Conservation (phyloP, 2,329 filamentous ascomycete genomes). For the Aspergillus piperis region DNA sequence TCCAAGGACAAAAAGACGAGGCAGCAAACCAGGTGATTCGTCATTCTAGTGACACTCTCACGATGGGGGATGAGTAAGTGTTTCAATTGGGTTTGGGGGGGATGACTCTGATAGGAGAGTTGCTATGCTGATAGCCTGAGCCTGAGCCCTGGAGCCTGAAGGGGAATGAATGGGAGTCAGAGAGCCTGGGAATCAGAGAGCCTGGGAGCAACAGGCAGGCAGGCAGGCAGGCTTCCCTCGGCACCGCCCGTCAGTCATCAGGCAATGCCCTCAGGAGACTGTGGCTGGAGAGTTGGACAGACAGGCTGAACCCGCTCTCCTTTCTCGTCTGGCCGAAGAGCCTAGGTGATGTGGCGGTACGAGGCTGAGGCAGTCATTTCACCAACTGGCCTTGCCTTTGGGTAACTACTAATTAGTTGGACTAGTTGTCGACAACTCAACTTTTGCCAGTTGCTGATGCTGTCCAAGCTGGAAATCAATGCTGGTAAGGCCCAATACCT, state of each 20-base stretch:
- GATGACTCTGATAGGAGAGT: background rate
- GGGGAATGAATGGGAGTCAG: background rate
- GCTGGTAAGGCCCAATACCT: background rate
- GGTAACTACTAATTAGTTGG: background rate
- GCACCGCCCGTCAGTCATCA: background rate
- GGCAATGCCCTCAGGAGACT: background rate
- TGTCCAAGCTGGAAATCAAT: no score
- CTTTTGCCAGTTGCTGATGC: background rate
- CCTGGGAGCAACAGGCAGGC: background rate
- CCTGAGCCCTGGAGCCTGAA: background rate
- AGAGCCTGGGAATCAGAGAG: background rate
- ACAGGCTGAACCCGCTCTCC: no score
- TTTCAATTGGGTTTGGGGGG: background rate
- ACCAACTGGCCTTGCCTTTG: background rate
- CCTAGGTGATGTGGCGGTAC: background rate
- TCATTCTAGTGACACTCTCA: background rate
- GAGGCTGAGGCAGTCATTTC: background rate
- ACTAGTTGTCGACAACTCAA: no score
- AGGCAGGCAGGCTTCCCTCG: background rate
- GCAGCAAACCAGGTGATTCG: conserved; percentile 23
- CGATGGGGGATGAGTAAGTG: conserved; percentile 1
- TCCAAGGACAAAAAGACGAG: conserved; percentile 19
- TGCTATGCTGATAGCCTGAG: background rate
- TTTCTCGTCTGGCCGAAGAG: background rate
- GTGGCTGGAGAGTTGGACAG: no score